Conservation (phyloP, 1,284 basidiomycete genomes). For the Inonotus hispidus region DNA sequence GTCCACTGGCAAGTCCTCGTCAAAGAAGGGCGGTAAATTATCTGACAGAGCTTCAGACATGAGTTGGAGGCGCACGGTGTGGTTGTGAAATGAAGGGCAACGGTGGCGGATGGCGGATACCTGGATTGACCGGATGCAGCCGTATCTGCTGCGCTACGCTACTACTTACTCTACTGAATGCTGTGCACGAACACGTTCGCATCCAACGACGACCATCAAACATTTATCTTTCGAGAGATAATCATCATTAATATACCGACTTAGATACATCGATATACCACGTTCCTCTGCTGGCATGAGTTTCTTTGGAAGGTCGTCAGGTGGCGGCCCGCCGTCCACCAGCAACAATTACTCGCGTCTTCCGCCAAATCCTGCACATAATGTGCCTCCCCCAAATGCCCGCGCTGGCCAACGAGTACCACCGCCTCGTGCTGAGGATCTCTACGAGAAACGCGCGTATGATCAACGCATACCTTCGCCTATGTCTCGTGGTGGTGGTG, state of each 20-base stretch:
- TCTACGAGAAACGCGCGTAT: conserved; percentile 47
- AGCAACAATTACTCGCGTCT: conserved; percentile 39
- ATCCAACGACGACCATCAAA: not conserved
- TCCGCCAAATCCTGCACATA: conserved; percentile 31
- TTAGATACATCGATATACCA: not conserved
- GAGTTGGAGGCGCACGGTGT: not conserved
- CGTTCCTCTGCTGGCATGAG: conserved; percentile 32
- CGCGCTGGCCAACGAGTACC: conserved; percentile 25
- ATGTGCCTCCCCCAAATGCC: conserved; percentile 8
- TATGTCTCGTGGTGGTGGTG: conserved; percentile 29
- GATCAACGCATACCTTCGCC: conserved; percentile 38
- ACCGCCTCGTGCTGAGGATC: conserved; percentile 47
- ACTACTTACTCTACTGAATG: not conserved
- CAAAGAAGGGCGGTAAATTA: not conserved
- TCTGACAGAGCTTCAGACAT: conserved; percentile 8
- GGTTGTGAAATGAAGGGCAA: conserved; percentile 5
- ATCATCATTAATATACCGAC: not conserved
- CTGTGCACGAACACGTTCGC: too few relatives aligned
- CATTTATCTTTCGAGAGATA: not conserved
- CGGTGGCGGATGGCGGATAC: not conserved
- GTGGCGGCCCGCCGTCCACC: conserved; percentile 33
- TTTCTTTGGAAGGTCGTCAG: conserved; percentile 42
- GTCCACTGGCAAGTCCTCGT: conserved; percentile 43
- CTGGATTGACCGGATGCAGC: not conserved
- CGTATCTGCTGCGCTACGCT: not conserved